These are phyloP conservation scores for Diaporthe velutina DNA, from an alignment of 2,329 filamentous ascomycete genomes.

Conservation along the genomic window DNA sequence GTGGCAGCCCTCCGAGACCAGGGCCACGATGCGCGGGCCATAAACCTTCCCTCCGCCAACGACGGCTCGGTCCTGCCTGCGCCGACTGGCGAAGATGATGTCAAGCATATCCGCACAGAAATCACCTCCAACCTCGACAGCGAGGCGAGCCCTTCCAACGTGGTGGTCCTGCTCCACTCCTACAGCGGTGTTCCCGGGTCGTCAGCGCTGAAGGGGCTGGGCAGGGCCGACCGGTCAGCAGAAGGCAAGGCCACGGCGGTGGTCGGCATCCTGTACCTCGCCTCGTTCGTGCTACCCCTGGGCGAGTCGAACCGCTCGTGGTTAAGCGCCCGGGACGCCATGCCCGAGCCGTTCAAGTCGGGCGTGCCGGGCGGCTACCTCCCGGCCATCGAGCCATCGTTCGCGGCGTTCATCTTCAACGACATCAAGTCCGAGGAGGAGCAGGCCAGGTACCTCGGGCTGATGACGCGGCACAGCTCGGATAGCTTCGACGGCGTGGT, in stretches of 20 bases:
- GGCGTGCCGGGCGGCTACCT: constrained; percentile 38
- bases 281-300: constrained; percentile 35
- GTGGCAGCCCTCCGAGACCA: constrained; percentile 8
- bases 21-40: constrained; percentile 28
- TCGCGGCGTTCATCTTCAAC: constrained; percentile 25
- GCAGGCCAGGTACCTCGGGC: background rate
- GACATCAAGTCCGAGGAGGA: constrained; percentile 26
- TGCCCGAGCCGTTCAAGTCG: constrained; percentile 26
- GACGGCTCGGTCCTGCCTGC: constrained; percentile 38
- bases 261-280: constrained; percentile 47
- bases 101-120: constrained; percentile 35
- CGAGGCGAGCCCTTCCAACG: constrained; percentile 41
- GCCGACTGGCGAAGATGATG: constrained; percentile 40
- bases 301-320: constrained; percentile 34
- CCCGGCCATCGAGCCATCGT: constrained; percentile 14
- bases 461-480: constrained; percentile 40
- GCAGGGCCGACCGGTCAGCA: constrained; percentile 42
- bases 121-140: constrained; percentile 41
- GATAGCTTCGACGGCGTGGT: constrained; percentile 39
- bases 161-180: constrained; percentile 50
- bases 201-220: constrained; percentile 47
- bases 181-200: constrained; percentile 50
- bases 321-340: background rate
- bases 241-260: constrained; percentile 47
- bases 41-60: constrained; percentile 39